Base-by-base conservation (phyloP, 345 rosid species). In the Passiflora organensis region DNA sequence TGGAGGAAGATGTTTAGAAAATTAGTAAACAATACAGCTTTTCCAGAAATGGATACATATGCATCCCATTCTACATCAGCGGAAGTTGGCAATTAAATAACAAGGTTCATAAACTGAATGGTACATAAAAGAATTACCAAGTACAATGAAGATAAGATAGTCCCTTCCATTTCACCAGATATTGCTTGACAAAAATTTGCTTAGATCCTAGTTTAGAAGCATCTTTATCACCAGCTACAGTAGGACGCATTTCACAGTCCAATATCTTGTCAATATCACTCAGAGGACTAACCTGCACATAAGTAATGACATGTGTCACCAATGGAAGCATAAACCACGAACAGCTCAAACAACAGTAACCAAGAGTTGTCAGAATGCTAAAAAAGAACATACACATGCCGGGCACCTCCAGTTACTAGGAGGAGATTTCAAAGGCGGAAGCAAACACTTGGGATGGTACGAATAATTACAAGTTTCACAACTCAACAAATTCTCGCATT, bases 81-180 rank as follows among this genome's bases (percentile, higher is more conserved):
- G 8, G 34, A 28, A 28, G 34, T 28, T 28, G 34, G 34, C 5
- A 28, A 2, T 28, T 8, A 44, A 19, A n/a, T n/a, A n/a, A 60
- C 8, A 45, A 64, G 16, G 17, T 12, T 62, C 11, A 20, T 5
- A 2, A 17, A 11, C 39, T 16, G 16, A 34, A 53, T 42, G 14
- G 44, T n/a, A 48, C 25, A 24, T 14, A 51, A 24, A 14, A 2
- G 50, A 64, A 67, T 59, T 84, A 94, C 99, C 99, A 87, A 72
- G 85, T 80, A 70, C 97, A 94, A 58, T 94, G 99, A 46, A 94
- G 90, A 80, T 85, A 94, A 55, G 97, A 94, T 56, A 89, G 72
- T 21, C 97, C 97, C 69, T 94, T 94, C 99, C 99, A 94, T 73
- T 94, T 94, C 32, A 94, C 93, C 63, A 89, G 97, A 82, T 94